A percentile compares a stretch with the other conserved stretches of the same genome.
Evolutionary conservation across 148 eudicot genomes (phyloP).

Genomic region (Suaeda aralocaspica): DNA sequence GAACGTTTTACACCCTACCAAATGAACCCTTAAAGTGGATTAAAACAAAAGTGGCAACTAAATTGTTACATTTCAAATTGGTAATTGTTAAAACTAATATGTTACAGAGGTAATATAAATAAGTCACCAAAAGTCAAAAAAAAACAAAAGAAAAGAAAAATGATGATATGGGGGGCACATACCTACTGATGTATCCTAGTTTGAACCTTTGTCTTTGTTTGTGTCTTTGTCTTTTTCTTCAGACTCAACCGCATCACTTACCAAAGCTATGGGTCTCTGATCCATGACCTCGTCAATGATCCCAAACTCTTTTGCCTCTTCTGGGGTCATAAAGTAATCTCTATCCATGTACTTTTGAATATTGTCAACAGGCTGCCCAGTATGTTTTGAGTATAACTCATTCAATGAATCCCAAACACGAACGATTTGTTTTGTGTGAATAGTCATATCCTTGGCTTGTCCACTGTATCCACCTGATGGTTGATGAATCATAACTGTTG

Average conservation of each 20-base stretch:
- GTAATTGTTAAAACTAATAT: too few relatives aligned
- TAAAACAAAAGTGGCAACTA: too few relatives aligned
- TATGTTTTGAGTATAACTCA: slow-evolving; percentile 77
- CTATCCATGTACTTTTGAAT: slow-evolving; percentile 90
- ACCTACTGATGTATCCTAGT: slow-evolving; percentile 13
- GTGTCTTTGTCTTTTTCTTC: slow-evolving; percentile 32
- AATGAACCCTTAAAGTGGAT: too few relatives aligned
- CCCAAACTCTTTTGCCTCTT: slow-evolving; percentile 92
- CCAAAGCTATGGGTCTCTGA: slow-evolving; percentile 75
- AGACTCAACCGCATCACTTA: slow-evolving; percentile 72
- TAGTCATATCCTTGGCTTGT: slow-evolving; percentile 88
- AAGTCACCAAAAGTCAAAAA: neutral
- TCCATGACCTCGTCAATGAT: slow-evolving; percentile 89
- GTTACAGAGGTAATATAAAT: too few relatives aligned
- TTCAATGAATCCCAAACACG: slow-evolving; percentile 89
- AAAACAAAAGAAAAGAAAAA: neutral
- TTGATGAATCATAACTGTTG: slow-evolving; percentile 89
- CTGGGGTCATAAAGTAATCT: slow-evolving; percentile 90
- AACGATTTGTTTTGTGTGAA: slow-evolving; percentile 89
- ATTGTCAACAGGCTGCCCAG: slow-evolving; percentile 65
- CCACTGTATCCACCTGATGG: slow-evolving; percentile 98
- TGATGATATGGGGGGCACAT: too few relatives aligned
- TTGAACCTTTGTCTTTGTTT: slow-evolving; percentile 32
- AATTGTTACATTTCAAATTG: too few relatives aligned
- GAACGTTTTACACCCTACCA: too few relatives aligned